Base-by-base conservation (phyloP, 106 monocot genomes). In the Narthecium ossifragum region DNA sequence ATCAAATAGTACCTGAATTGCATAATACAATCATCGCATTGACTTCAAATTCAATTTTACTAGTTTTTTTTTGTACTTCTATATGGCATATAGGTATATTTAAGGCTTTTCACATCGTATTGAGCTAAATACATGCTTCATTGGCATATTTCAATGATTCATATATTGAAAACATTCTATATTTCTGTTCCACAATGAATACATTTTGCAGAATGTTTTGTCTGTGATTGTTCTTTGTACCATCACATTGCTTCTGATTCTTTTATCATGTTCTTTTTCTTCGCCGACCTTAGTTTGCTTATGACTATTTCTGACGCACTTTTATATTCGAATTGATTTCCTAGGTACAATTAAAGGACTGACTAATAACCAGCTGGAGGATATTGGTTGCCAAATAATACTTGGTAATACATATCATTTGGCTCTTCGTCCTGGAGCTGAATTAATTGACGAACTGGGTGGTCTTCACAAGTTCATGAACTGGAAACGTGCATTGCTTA, bases 391-490 rank as follows among this genome's bases (percentile, higher is more conserved):
- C 72, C 98, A 98, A 70, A 87, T 98, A 56, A 88, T 98, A 62
- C 78, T 98, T 38, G 98, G 98, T 21, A 98, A 98, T 55, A 98
- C 91, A 39, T 98, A 98, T 65, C 98, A 98, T 51, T 75, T 98
- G 46, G 91, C 80, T 53, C 91, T 98, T 55, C 81, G 87, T 50
- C 98, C 98, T 53, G 86, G 87, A 68, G 75, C 91, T 55, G 87
- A 88, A 57, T 70, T 98, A 36, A 87, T 98, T 59, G 91, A 98
- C 82, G 90, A 91, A 1, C 37, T 91, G 47, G 98, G 98, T 13
- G 98, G 98, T 67, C 98, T 98, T 54, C 98, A 98, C 75, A 90
- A 85, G 62, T 98, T 91, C 68, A 98, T 98, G 98, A 98, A 98
- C 62, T 98, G 98, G 98, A 87, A 98, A 72, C 75, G 98, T 46